These are phyloP conservation scores for Chrysanthemum lavandulifolium DNA, from an alignment of 129 eudicot genomes.

Conservation along the genomic window DNA sequence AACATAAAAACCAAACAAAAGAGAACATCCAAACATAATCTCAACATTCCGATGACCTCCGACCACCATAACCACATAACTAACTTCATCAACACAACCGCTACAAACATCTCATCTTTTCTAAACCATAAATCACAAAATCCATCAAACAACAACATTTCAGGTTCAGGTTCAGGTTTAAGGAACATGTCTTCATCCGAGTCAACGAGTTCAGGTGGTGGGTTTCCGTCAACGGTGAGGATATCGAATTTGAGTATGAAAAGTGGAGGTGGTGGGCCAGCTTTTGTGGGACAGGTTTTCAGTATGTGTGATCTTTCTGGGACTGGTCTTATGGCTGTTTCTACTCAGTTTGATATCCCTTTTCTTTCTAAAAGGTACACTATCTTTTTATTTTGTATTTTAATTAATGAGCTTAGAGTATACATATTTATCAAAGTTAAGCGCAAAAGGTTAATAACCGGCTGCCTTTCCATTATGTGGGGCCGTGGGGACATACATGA, in stretches of 20 bases:
- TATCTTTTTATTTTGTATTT: background rate
- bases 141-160: background rate
- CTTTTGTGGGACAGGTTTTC: conserved; percentile 94
- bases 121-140: conserved; percentile 39
- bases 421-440: too few relatives aligned
- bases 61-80: conserved; percentile 39
- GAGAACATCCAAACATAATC: background rate
- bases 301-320: conserved; percentile 94
- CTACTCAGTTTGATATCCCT: conserved; percentile 82
- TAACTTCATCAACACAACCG: conserved; percentile 42
- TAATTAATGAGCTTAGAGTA: background rate
- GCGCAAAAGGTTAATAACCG: too few relatives aligned
- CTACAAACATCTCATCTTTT: conserved; percentile 44
- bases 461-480: too few relatives aligned
- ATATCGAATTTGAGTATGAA: conserved; percentile 45
- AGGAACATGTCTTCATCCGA: conserved; percentile 20
- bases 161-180: too few relatives aligned
- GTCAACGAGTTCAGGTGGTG: conserved; percentile 40
- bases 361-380: conserved; percentile 69
- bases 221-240: conserved; percentile 61
- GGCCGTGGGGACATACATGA: too few relatives aligned
- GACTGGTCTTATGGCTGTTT: conserved; percentile 87
- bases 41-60: conserved; percentile 37
- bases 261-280: conserved; percentile 73
- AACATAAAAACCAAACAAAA: background rate